These are phyloP conservation scores for Gynostemma pentaphyllum DNA, from an alignment of 306 rosid species.

Conservation along the genomic window DNA sequence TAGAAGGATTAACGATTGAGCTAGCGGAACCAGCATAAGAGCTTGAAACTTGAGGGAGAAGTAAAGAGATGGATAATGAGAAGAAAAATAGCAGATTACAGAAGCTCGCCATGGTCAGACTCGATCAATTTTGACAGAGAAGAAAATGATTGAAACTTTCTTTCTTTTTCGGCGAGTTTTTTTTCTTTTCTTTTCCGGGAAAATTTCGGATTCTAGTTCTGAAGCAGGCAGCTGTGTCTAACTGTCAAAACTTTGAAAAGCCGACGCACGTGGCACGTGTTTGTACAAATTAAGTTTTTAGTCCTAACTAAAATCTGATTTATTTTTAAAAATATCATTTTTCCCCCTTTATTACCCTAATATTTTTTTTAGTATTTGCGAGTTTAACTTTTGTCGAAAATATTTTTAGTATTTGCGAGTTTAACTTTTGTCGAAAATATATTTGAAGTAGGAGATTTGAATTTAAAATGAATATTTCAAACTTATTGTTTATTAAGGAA, in stretches of 20 bases:
- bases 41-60: conserved; percentile 24
- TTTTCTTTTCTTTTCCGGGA: background rate
- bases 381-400: too few species aligned
- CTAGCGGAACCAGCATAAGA: conserved; percentile 74
- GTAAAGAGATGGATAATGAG: conserved; percentile 22
- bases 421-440: too few species aligned
- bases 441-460: too few species aligned
- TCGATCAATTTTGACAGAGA: background rate
- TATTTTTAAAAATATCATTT: too few species aligned
- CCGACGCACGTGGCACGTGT: background rate
- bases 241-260: background rate
- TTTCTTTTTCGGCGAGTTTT: background rate
- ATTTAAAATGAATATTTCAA: too few species aligned
- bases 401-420: too few species aligned
- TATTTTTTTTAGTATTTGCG: too few species aligned
- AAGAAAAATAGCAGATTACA: conserved; percentile 17
- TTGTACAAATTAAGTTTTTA: background rate
- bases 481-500: too few species aligned
- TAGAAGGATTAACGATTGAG: conserved; percentile 75
- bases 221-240: background rate
- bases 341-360: too few species aligned
- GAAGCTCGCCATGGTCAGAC: conserved; percentile 26
- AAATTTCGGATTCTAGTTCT: background rate
- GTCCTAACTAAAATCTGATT: too few species aligned
- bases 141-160: background rate